Percentiles rank a stretch among this genome's conserved stretches.
These are phyloP conservation scores for Backusella macrospora DNA, from an alignment of 192 early-diverging fungal species.

Conservation along the genomic window DNA sequence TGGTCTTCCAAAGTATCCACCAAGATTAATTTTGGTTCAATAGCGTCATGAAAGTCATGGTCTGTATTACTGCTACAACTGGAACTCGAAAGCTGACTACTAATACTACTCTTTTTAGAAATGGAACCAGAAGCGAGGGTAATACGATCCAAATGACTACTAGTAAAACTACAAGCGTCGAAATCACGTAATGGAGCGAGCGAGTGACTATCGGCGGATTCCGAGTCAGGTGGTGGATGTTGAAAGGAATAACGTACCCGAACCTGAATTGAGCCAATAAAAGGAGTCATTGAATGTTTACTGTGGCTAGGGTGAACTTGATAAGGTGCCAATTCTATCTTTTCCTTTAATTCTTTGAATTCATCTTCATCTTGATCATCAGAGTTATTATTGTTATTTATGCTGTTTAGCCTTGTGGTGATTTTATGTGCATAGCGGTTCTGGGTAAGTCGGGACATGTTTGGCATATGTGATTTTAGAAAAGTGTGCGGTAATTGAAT, in stretches of 20 bases:
- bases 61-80: constrained; percentile 2
- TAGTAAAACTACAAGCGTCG: constrained; percentile 13
- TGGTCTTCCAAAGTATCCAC: background rate
- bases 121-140: background rate
- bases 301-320: constrained; percentile 30
- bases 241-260: constrained; percentile 39
- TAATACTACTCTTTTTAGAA: background rate
- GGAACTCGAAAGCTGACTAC: constrained; percentile 3
- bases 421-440: constrained; percentile 14
- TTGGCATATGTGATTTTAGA: constrained; percentile 35
- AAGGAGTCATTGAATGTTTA: constrained; percentile 36
- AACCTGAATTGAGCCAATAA: constrained; percentile 41
- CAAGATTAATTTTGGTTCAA: constrained; percentile 21
- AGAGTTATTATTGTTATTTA: background rate
- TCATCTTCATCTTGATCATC: background rate
- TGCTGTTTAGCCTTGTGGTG: background rate
- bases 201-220: constrained; percentile 16
- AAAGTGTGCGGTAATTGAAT: constrained; percentile 41
- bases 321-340: background rate
- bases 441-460: constrained; percentile 18
- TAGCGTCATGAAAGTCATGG: constrained; percentile 16
- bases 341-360: background rate
- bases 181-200: background rate
- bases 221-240: constrained; percentile 27
- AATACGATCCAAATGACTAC: constrained; percentile 2